Evolutionary conservation across 768 basidiomycete genomes (phyloP).

Genomic region (Mycena venus): DNA sequence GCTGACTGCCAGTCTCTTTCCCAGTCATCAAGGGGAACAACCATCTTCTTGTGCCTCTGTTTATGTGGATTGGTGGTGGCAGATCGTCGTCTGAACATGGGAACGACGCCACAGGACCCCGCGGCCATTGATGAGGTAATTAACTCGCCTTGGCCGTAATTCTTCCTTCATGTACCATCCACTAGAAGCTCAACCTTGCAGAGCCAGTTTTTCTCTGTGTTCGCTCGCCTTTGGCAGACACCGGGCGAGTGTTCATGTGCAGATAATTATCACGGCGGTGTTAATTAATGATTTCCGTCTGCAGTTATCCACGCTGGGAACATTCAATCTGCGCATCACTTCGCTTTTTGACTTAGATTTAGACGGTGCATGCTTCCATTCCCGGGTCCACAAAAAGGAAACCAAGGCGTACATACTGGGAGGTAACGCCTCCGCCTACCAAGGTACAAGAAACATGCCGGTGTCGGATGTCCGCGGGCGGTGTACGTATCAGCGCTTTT

Average conservation of each 20-base stretch:
- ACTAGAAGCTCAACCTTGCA: constrained; percentile 2
- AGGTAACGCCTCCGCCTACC: constrained; percentile 1
- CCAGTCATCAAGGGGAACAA: not conserved
- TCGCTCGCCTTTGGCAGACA: not conserved
- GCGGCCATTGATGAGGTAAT: constrained; percentile 12
- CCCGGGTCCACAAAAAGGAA: not conserved
- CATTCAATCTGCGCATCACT: not conserved
- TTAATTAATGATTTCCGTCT: not conserved
- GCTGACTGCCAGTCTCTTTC: not conserved
- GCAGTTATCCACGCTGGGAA: not conserved
- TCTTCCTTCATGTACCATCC: not conserved
- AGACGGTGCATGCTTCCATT: constrained; percentile 9
- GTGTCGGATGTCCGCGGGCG: constrained; percentile 14
- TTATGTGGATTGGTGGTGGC: not conserved
- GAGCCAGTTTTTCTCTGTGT: not conserved
- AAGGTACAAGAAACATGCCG: not conserved
- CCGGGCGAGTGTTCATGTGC: not conserved
- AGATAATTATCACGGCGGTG: not conserved
- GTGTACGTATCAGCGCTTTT: constrained; percentile 8
- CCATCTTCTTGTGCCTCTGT: not conserved
- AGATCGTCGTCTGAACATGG: not conserved
- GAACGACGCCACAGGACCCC: not conserved
- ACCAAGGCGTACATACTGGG: not conserved
- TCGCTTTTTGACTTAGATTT: not conserved
- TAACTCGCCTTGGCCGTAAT: constrained; percentile 12